Conservation (phyloP, 441 rosid genomes). For the Manihot esculenta region DNA sequence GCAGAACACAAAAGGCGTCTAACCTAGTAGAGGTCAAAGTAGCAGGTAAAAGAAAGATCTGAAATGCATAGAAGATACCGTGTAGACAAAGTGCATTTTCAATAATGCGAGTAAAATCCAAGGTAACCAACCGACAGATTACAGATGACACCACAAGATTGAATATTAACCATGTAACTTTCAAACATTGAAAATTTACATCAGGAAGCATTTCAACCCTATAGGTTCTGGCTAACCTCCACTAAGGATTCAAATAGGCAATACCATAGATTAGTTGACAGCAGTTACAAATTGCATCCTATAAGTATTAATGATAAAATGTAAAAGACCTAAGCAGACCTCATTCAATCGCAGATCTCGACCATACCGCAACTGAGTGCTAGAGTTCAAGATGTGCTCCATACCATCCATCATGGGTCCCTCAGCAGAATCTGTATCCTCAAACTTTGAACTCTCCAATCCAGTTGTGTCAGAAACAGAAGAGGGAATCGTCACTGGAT, state of each 20-base stretch:
- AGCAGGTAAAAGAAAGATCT: constrained; percentile 13
- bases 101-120: background rate
- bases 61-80: constrained; percentile 13
- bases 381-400: constrained; percentile 96
- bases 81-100: background rate
- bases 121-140: background rate
- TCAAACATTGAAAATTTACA: background rate
- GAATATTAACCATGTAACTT: background rate
- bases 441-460: constrained; percentile 66
- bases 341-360: constrained; percentile 95
- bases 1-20: constrained; percentile 93
- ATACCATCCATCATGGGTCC: constrained; percentile 90
- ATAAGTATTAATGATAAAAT: constrained; percentile 10
- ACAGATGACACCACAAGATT: background rate
- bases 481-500: constrained; percentile 90
- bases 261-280: constrained; percentile 4
- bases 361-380: constrained; percentile 87
- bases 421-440: constrained; percentile 77
- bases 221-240: background rate
- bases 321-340: constrained; percentile 43
- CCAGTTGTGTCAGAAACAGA: constrained; percentile 68
- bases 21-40: constrained; percentile 53
- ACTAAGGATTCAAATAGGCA: background rate
- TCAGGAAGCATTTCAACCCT: constrained; percentile 10
- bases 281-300: constrained; percentile 14